These are phyloP conservation scores for Didymella segeticola DNA, from an alignment of 2,329 filamentous ascomycete genomes.

Conservation along the genomic window DNA sequence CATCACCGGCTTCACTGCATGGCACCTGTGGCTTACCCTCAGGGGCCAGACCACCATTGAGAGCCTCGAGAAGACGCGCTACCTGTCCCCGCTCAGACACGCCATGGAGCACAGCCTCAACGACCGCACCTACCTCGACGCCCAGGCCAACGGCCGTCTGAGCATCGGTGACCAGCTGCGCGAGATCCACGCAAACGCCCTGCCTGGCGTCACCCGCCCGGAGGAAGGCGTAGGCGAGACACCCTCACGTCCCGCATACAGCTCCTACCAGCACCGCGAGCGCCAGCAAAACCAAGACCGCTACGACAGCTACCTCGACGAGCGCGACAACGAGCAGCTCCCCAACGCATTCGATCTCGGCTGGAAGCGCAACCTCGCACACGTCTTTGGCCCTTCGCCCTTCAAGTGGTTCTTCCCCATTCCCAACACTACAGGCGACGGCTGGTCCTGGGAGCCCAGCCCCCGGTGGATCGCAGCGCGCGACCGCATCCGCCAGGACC, in stretches of 20 bases:
- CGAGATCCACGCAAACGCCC: constrained; percentile 80
- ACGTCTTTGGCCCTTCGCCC: constrained; percentile 79
- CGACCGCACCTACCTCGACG: constrained; percentile 53
- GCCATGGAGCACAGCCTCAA: constrained; percentile 70
- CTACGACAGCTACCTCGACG: constrained; percentile 84
- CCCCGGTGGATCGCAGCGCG: constrained; percentile 76
- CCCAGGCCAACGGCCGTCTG: constrained; percentile 49
- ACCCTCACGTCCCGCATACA: constrained; percentile 42
- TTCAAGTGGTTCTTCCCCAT: constrained; percentile 81
- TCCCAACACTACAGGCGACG: constrained; percentile 85
- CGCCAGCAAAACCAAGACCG: constrained; percentile 69
- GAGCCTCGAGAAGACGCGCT: constrained; percentile 92
- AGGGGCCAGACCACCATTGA: constrained; percentile 93
- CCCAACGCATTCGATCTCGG: constrained; percentile 95
- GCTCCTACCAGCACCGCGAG: constrained; percentile 61
- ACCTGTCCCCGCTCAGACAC: constrained; percentile 79
- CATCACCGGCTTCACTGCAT: constrained; percentile 84
- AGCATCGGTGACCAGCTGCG: constrained; percentile 72
- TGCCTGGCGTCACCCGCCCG: constrained; percentile 79
- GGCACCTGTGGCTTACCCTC: constrained; percentile 85
- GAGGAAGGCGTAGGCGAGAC: constrained; percentile 86
- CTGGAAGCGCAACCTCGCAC: constrained; percentile 76
- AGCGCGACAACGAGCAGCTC: constrained; percentile 84
- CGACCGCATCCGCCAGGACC: constrained; percentile 61
- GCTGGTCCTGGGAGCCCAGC: constrained; percentile 92